Conservation (phyloP, 768 basidiomycete genomes). For the Udeniomyces megalosporus region DNA sequence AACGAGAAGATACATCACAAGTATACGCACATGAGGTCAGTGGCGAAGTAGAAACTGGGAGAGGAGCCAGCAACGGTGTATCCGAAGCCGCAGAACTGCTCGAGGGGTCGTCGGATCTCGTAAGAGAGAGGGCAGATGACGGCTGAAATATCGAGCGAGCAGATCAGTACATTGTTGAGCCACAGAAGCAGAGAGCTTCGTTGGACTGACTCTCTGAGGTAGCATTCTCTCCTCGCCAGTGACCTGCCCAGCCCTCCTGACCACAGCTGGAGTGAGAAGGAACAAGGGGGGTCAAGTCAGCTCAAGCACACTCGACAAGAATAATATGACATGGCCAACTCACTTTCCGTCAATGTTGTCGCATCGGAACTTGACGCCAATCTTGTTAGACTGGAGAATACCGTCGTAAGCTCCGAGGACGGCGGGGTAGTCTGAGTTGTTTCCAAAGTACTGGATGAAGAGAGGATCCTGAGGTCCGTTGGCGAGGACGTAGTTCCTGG, state of each 20-base stretch:
- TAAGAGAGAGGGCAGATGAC: constrained; percentile 20
- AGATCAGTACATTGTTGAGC: neutral
- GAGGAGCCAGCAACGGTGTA: constrained; percentile 21
- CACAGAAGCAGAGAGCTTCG: constrained; percentile 15
- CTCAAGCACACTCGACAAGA: too few species aligned
- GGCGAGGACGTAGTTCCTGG: constrained; percentile 15
- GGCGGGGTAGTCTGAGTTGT: constrained; percentile 16
- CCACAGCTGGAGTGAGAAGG: constrained; percentile 18
- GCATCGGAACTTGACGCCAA: constrained; percentile 26
- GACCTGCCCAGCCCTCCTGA: constrained; percentile 25
- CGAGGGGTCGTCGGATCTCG: constrained; percentile 21
- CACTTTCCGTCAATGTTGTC: constrained; percentile 26
- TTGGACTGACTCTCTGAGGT: constrained; percentile 27
- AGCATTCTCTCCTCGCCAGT: constrained; percentile 27
- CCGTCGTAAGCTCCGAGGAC: constrained; percentile 23
- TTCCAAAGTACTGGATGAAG: constrained; percentile 27
- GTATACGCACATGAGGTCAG: constrained; percentile 20
- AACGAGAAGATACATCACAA: too few species aligned
- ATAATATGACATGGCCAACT: neutral
- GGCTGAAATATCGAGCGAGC: constrained; percentile 17
- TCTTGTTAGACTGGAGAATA: constrained; percentile 24
- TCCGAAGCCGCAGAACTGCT: constrained; percentile 23
- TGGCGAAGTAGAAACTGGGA: constrained; percentile 22
- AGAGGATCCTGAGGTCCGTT: constrained; percentile 24
- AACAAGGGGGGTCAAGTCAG: neutral